Base-by-base conservation (phyloP, 164 flowering plant genomes). In the Berberis thunbergii region DNA sequence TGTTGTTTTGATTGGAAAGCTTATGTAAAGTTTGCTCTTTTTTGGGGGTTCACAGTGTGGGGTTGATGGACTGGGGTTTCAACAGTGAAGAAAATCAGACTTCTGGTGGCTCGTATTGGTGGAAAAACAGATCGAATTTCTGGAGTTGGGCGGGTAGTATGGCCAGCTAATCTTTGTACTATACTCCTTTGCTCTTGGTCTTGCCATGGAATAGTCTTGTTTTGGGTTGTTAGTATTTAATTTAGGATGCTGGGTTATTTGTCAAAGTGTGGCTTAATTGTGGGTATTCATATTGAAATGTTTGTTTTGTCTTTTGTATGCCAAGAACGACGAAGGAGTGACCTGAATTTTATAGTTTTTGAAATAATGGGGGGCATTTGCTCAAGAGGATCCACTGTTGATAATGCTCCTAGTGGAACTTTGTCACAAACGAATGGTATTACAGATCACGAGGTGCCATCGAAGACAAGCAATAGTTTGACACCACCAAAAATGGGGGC, bases 341-440 rank as follows among this genome's bases (percentile, higher is more conserved):
- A 68, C 43, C 7, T 59, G 64, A 8, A 59, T 41, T 13, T 54
- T 61, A 54, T 53, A 45, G 46, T 67, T 10, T 11, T 49, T 7
- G 61, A 64, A 62, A 65, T 49, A 49, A 91, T 91, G 97, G 97
- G 97, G 54, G 93, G 97, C 67, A 61, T 91, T 72, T 91, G 97
- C 76, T 86, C 95, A 65, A 86, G 77, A 77, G 77, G 91, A 63
- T 69, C 89, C 55, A 73, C 89, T 53, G 79, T 78, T 44, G 83
- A 84, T 54, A 72, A 68, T 77, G 79, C 79, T 58, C 76, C 79
- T 49, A 76, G 77, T 66, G 80, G 84, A 74, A 68, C 70, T 74
- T 71, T 75, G 48, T 70, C 81, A 6, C 77, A 71, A 58, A 69
- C 74, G 44, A 83, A 85, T 74, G 87, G 85, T 56, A 78, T 77